Evolutionary conservation across 345 rosid genomes (phyloP).

Genomic region (Eucalyptus erythrocorys): DNA sequence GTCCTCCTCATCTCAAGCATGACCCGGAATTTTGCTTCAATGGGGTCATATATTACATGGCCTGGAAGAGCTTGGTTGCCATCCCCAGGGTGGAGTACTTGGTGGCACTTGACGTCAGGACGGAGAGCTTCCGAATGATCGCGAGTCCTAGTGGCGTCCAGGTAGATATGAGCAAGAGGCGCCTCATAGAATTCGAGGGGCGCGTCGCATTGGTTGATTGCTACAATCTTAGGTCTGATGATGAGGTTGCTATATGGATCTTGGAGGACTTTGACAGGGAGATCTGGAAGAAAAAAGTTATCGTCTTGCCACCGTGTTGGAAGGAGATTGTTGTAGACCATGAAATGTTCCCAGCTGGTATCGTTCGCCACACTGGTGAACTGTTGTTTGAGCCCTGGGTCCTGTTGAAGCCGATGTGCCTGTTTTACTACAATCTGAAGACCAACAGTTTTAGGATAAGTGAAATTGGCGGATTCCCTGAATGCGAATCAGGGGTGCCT

Average conservation of each 20-base stretch:
- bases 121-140: background rate
- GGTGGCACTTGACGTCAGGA: background rate
- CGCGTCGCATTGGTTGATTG: background rate
- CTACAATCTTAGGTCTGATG: background rate
- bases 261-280: background rate
- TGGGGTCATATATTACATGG: background rate
- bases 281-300: background rate
- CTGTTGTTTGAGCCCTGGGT: background rate
- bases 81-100: background rate
- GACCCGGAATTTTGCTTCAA: background rate
- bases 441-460: background rate
- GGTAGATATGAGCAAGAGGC: background rate
- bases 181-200: background rate
- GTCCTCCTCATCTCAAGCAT: background rate
- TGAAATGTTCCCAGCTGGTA: background rate
- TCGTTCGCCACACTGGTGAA: background rate
- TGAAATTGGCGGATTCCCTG: background rate
- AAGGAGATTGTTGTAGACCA: slow-evolving; percentile 4
- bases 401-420: background rate
- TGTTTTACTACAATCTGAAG: background rate
- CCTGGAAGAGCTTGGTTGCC: background rate
- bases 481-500: background rate
- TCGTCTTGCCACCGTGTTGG: background rate
- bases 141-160: background rate
- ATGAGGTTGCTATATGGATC: background rate